phyloP scores from a whole-genome alignment of 208 protist species.

The Phytomonas francai region DNA sequence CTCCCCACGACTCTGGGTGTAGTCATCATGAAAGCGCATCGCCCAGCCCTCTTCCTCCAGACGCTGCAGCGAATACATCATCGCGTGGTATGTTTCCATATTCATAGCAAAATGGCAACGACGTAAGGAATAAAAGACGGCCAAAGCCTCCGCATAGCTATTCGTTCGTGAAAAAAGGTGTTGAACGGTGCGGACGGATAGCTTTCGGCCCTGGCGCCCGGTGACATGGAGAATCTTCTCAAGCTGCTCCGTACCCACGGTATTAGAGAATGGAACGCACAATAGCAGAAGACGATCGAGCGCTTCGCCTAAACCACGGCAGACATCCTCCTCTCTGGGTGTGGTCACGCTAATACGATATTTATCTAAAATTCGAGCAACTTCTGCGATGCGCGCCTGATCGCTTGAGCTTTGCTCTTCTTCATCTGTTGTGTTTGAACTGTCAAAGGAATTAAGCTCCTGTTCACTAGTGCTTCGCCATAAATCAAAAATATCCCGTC shows the following conservation, averaged over 20 bases:
- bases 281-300: constrained; percentile 80
- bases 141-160: constrained; percentile 73
- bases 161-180: constrained; percentile 76
- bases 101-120: constrained; percentile 80
- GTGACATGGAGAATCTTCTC: constrained; percentile 54
- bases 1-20: constrained; percentile 12
- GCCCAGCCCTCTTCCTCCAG: constrained; percentile 88
- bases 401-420: constrained; percentile 7
- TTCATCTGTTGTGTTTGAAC: constrained; percentile 13
- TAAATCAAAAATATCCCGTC: constrained; percentile 65
- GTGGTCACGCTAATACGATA: constrained; percentile 51
- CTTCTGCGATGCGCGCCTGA: constrained; percentile 18
- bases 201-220: constrained; percentile 46
- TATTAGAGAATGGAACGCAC: constrained; percentile 50
- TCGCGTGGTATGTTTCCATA: constrained; percentile 87
- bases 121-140: constrained; percentile 81
- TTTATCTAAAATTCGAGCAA: constrained; percentile 29
- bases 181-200: constrained; percentile 81
- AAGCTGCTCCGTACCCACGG: constrained; percentile 32
- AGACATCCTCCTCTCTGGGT: constrained; percentile 68
- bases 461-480: constrained; percentile 25
- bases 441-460: neutral
- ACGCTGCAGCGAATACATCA: constrained; percentile 87
- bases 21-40: constrained; percentile 68
- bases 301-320: constrained; percentile 71